These are phyloP conservation scores for Waltergamsia citrina DNA, from an alignment of 2,329 filamentous ascomycete genomes.

Conservation along the genomic window DNA sequence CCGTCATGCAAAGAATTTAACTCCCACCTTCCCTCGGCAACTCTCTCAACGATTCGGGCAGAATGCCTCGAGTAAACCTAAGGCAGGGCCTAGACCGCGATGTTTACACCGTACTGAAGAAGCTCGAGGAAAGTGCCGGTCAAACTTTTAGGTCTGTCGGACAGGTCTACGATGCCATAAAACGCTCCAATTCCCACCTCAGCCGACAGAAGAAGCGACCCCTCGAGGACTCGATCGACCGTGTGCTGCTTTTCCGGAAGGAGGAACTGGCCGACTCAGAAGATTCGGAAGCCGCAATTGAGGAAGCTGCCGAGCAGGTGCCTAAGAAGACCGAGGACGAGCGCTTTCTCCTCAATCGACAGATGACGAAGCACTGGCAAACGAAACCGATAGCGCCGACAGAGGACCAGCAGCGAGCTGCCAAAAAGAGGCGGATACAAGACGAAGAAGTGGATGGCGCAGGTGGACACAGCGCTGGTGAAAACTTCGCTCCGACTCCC, in stretches of 20 bases:
- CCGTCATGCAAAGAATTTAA: too few relatives aligned
- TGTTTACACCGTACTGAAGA: slow-evolving; percentile 71
- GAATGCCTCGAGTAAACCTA: slow-evolving; percentile 1
- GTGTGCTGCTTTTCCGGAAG: slow-evolving; percentile 65
- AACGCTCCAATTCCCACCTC: slow-evolving; percentile 77
- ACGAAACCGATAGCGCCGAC: too few relatives aligned
- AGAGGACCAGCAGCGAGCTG: background rate
- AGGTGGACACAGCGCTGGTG: background rate
- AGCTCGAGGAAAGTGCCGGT: slow-evolving; percentile 53
- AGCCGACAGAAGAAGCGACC: slow-evolving; percentile 73
- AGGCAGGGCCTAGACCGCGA: slow-evolving; percentile 47
- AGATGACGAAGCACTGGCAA: slow-evolving; percentile 31
- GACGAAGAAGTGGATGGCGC: background rate
- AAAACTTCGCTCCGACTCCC: background rate
- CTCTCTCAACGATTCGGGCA: too few relatives aligned
- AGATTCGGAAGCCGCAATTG: slow-evolving; percentile 39
- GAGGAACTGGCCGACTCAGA: slow-evolving; percentile 48
- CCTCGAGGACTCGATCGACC: slow-evolving; percentile 77
- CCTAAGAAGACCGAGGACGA: slow-evolving; percentile 19
- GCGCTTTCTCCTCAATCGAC: slow-evolving; percentile 29
- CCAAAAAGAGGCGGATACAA: slow-evolving; percentile 21
- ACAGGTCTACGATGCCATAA: slow-evolving; percentile 69
- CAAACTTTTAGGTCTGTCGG: slow-evolving; percentile 39
- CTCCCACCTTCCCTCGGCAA: too few relatives aligned
- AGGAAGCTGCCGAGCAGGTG: slow-evolving; percentile 20